Evolutionary conservation across 108 stramenopile genomes (phyloP), one percentile per base, ranked within the genome.

Genomic region (Bacterosira constricta): DNA sequence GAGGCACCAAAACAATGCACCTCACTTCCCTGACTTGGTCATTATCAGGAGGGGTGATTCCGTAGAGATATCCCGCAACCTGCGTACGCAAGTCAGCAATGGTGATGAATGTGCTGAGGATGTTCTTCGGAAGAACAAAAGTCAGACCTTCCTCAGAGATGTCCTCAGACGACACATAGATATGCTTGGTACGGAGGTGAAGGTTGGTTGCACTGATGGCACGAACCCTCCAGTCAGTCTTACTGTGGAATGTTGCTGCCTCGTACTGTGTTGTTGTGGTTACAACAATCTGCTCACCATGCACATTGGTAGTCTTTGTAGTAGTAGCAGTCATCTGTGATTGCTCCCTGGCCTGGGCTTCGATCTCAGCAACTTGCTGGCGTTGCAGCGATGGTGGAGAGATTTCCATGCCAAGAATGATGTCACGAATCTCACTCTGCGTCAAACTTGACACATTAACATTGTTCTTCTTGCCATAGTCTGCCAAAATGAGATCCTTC

Each of bases 391-490:
- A 97, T 27, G 99, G 99, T 31, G 99, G 99, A 13, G 97, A 93
- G 69, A 99, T 98, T 80, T 99, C 99, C 98, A 97, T 97, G 26
- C 99, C 99, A 37, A 99, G 88, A 73, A 99, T 99, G 72, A 99
- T 98, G 75, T 99, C 99, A 11, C 99, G 90, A 42, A 99, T 96
- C 82, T 99, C 99, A 63, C 94, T 95, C 75, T 99, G 97, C 1
- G 99, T 99, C 66, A 99, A 85, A 66, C 96, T 97, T 25, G 97
- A 97, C 3, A 98, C 98, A 75, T 98, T 99, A 17, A 98, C 98
- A 75, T 99, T 99, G 79, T 99, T 99, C 82, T 98, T 98, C 84
- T 98, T 97, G 13, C 98, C 99, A 71, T 99, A 99, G 78, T 98
- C 98, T 13, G 96, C 96, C 20, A 99, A 86, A 63, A 99, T 99